Conservation (phyloP, 192 early-diverging fungal species). For the Lobosporangium transversale region DNA sequence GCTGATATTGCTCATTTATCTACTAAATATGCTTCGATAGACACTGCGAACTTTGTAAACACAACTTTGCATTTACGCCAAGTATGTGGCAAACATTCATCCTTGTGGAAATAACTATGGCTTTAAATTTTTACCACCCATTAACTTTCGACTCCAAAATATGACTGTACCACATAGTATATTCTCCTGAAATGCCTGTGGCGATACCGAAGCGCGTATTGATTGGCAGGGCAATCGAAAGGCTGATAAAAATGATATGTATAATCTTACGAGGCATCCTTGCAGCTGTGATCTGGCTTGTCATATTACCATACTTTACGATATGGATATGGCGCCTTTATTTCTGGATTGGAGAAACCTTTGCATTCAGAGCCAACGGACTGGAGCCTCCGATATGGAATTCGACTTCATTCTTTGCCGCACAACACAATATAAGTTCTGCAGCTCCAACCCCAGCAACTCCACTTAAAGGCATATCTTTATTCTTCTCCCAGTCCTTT, state of each 20-base stretch:
- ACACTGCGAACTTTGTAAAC: conserved; percentile 91
- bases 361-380: conserved; percentile 53
- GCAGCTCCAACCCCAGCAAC: neutral
- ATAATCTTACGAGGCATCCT: conserved; percentile 66
- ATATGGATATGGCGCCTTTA: conserved; percentile 88
- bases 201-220: conserved; percentile 70
- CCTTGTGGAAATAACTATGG: neutral
- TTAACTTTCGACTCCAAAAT: neutral
- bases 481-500: conserved; percentile 9
- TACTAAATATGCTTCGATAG: too few species aligned
- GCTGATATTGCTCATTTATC: too few species aligned
- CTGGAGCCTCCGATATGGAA: conserved; percentile 39
- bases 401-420: conserved; percentile 19
- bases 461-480: conserved; percentile 7
- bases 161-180: conserved; percentile 51
- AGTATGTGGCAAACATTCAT: conserved; percentile 58
- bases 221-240: conserved; percentile 63
- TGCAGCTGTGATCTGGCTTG: conserved; percentile 79
- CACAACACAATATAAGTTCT: conserved; percentile 25
- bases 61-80: conserved; percentile 88
- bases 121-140: too few species aligned
- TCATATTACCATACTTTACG: conserved; percentile 82
- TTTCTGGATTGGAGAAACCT: conserved; percentile 79
- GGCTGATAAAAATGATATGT: conserved; percentile 50
- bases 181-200: conserved; percentile 77